Evolutionary conservation across 2,329 filamentous ascomycete genomes (phyloP), one percentile per base, ranked within the genome.

Genomic region (Didymella pomorum): DNA sequence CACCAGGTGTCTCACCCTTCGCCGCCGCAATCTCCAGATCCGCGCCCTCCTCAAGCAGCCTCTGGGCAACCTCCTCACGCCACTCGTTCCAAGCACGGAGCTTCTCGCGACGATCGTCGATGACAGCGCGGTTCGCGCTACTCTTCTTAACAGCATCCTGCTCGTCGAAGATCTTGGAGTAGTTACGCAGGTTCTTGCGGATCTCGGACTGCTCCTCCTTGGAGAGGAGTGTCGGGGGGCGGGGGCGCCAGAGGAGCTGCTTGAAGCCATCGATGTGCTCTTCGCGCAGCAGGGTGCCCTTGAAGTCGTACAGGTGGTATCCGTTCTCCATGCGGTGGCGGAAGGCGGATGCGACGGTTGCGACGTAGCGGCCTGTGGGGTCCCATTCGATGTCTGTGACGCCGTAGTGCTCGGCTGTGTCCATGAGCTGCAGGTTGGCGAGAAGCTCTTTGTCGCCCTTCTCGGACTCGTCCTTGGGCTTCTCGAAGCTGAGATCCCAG

Each of bases 321-420:
- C 95, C 95, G 77, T 98, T 99, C 84, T 99, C 95, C 92, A 98
- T 97, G 69, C 89, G 85, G 79, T 98, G 94, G 80, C 97, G 97
- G 93, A 95, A 99, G 50, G 91, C 88, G 73, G 91, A 95, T 43
- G 94, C 93, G 82, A 93, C 96, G 41, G 91, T 96, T 62, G 93
- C 92, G 44, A 99, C 92, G 74, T 93, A 99, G 64, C 95, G 89
- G 60, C 95, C 95, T 56, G 93, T 96, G 11, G 95, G 93, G 75
- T 99, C 95, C 95, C 95, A 99, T 76, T 98, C 94, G 48, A 98
- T 89, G 74, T 99, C 94, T 25, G 95, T 99, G 52, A 99, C 89
- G 77, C 95, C 95, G 79, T 98, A 99, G 82, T 99, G 95, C 71
- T 99, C 95, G 48, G 87, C 90, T 3, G 89, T 91, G 79, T 92